Conservation (phyloP, 352 stramenopile species). For the Pythium sp. region DNA sequence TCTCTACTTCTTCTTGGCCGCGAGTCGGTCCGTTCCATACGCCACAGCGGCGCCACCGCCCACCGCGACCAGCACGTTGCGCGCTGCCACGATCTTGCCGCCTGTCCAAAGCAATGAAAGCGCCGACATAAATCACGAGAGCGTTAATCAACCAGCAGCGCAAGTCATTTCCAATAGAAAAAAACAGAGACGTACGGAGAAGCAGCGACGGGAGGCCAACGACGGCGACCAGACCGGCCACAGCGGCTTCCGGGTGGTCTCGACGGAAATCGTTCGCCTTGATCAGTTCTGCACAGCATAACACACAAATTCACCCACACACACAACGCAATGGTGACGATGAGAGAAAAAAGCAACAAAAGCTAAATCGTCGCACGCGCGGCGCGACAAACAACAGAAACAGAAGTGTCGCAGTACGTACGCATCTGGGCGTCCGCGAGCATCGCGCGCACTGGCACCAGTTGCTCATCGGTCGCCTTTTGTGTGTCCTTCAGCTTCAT, state of each 20-base stretch:
- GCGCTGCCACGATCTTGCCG: slow-evolving; percentile 56
- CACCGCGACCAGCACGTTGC: slow-evolving; percentile 67
- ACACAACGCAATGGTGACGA: background rate
- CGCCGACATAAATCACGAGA: background rate
- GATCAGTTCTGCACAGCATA: slow-evolving; percentile 41
- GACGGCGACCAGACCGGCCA: slow-evolving; percentile 47
- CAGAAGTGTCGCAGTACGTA: slow-evolving; percentile 25
- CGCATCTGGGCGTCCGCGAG: slow-evolving; percentile 44
- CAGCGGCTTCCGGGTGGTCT: slow-evolving; percentile 61
- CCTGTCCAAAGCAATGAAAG: slow-evolving; percentile 23
- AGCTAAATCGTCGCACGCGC: background rate
- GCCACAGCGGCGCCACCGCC: slow-evolving; percentile 45
- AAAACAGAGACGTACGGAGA: slow-evolving; percentile 43
- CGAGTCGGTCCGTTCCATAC: slow-evolving; percentile 54
- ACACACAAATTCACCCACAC: background rate
- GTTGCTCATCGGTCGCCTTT: slow-evolving; percentile 55
- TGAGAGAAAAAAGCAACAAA: background rate
- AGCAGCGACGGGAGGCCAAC: slow-evolving; percentile 67
- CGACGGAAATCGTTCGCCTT: slow-evolving; percentile 77
- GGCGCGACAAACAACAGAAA: background rate
- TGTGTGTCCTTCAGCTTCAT: slow-evolving; percentile 46
- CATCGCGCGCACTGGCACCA: slow-evolving; percentile 55
- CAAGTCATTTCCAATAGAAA: background rate
- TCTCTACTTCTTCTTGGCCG: slow-evolving; percentile 22
- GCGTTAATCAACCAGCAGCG: background rate